phyloP scores from a whole-genome alignment of 1,139 yeast species.

The Suhomyces bribrorum region DNA sequence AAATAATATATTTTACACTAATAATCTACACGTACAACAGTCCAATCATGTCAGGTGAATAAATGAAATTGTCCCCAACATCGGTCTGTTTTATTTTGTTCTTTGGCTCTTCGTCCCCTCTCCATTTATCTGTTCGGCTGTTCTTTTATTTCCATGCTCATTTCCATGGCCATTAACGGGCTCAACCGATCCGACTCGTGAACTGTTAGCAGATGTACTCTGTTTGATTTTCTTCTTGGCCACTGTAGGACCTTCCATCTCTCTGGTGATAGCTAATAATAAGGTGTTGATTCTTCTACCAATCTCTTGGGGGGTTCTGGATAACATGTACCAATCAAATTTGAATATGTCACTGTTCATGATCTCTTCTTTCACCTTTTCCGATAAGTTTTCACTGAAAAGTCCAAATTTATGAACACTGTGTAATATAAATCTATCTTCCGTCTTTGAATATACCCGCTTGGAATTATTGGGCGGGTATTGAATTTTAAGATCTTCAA shows the following conservation, averaged over 20 bases:
- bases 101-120: conserved; percentile 4
- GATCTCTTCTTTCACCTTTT: conserved; percentile 76
- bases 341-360: conserved; percentile 70
- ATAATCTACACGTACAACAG: not conserved
- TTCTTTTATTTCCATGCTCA: conserved; percentile 15
- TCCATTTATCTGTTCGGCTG: conserved; percentile 9
- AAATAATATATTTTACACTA: conserved; percentile 1
- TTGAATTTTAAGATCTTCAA: conserved; percentile 71
- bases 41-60: no score
- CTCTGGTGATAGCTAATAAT: conserved; percentile 75
- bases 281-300: conserved; percentile 82
- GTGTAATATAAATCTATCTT: conserved; percentile 78
- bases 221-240: conserved; percentile 35
- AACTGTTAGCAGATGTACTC: conserved; percentile 29
- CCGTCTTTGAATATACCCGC: conserved; percentile 77
- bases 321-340: conserved; percentile 87
- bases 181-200: conserved; percentile 39
- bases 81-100: conserved; percentile 3
- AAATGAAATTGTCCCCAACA: no score
- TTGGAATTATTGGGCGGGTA: conserved; percentile 95
- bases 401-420: conserved; percentile 79
- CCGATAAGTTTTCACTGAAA: conserved; percentile 67
- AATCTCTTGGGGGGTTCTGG: conserved; percentile 82
- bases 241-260: conserved; percentile 67
- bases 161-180: conserved; percentile 19